Conservation (phyloP, 2,329 filamentous ascomycete species). For the Scedosporium minutisporum region DNA sequence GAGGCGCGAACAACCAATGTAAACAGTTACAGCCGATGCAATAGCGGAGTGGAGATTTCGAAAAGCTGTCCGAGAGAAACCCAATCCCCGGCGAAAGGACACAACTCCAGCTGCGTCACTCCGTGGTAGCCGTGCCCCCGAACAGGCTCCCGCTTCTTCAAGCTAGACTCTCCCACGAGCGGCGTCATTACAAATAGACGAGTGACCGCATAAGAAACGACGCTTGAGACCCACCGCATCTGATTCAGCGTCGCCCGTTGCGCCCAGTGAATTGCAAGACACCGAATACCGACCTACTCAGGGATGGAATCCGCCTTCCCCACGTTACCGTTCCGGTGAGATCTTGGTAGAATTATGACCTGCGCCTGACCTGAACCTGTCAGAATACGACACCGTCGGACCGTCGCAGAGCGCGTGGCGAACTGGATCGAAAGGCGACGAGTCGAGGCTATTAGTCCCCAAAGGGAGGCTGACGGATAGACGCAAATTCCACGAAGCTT, state of each 20-base stretch:
- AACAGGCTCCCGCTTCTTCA: conserved; percentile 4
- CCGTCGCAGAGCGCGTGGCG: conserved; percentile 20
- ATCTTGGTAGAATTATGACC: conserved; percentile 22
- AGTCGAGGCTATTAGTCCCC: no score
- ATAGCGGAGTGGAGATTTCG: conserved; percentile 22
- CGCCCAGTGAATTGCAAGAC: conserved; percentile 17
- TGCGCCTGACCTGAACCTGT: conserved; percentile 20
- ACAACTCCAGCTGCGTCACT: conserved; percentile 4
- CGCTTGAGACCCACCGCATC: conserved; percentile 14
- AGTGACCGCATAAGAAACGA: conserved; percentile 13
- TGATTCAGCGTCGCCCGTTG: conserved; percentile 16
- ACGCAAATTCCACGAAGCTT: no score
- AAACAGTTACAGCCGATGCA: conserved; percentile 21
- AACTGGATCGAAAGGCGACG: no score
- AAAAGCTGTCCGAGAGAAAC: conserved; percentile 10
- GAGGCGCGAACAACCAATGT: no score
- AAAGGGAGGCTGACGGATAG: no score
- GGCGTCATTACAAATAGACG: not conserved
- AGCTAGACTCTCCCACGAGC: not conserved
- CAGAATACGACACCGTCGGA: conserved; percentile 24
- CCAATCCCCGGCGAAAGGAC: not conserved
- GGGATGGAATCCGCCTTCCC: conserved; percentile 9
- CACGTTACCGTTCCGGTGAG: conserved; percentile 8
- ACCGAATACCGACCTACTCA: conserved; percentile 12
- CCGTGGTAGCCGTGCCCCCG: conserved; percentile 1